These are phyloP conservation scores for Mucor piriformis DNA, from an alignment of 371 early-diverging fungal species.

Conservation along the genomic window DNA sequence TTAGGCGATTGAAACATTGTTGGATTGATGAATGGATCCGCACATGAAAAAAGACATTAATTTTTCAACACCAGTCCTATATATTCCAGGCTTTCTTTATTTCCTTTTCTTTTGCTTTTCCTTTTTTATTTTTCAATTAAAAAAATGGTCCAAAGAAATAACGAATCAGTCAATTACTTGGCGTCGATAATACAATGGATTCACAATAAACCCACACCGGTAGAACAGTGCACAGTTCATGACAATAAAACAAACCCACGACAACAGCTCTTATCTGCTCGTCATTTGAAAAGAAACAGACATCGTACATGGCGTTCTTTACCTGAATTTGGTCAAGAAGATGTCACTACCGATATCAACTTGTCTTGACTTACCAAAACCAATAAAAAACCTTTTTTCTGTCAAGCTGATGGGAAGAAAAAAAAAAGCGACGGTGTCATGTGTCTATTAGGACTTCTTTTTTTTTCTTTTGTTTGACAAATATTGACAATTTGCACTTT, in stretches of 20 bases:
- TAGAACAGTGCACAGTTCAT: not conserved
- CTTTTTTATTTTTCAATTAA: not conserved
- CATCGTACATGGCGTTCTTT: conserved; percentile 6
- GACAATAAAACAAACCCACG: conserved; percentile 21
- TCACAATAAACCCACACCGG: not conserved
- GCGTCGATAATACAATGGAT: conserved; percentile 12
- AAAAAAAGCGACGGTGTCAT: not conserved
- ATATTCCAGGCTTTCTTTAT: not conserved
- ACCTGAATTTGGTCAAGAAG: conserved; percentile 14
- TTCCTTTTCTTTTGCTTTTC: not conserved
- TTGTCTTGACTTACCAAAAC: not conserved
- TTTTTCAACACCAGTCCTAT: not conserved
- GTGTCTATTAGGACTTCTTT: too few species aligned
- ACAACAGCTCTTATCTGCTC: conserved; percentile 16
- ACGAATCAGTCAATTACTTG: conserved; percentile 4
- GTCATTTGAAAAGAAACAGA: conserved; percentile 21
- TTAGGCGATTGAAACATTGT: too few species aligned
- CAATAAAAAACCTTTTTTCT: not conserved
- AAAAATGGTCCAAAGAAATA: conserved; percentile 4
- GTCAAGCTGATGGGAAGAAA: not conserved
- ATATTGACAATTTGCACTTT: too few species aligned
- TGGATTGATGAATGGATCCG: too few species aligned
- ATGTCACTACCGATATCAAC: not conserved
- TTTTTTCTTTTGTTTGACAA: too few species aligned
- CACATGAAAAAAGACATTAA: too few species aligned